Conservation (phyloP, 2,329 filamentous ascomycete genomes). For the Colletotrichum paranaense region DNA sequence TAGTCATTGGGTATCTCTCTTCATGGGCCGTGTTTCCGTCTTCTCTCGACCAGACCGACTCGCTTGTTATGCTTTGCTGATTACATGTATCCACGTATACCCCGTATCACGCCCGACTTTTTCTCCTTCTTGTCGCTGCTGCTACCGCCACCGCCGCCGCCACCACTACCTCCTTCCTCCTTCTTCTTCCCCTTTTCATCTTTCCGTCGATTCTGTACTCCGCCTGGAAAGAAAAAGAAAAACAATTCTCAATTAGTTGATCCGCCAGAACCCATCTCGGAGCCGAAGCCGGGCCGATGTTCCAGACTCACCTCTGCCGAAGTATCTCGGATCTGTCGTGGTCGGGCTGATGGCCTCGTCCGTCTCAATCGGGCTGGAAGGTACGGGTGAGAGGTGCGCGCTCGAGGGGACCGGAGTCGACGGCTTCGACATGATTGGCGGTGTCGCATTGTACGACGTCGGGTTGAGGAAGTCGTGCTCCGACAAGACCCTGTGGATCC, state of each 20-base stretch:
- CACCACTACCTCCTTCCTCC: conserved; percentile 46
- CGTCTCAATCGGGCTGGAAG: conserved; percentile 44
- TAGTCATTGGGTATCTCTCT: background rate
- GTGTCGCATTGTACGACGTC: conserved; percentile 55
- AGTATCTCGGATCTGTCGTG: conserved; percentile 52
- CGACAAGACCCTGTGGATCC: conserved; percentile 53
- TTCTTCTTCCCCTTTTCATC: conserved; percentile 61
- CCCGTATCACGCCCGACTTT: conserved; percentile 53
- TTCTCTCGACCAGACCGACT: background rate
- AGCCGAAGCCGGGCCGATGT: conserved; percentile 16
- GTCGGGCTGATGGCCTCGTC: conserved; percentile 44
- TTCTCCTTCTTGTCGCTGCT: conserved; percentile 48
- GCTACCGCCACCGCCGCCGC: too few species aligned
- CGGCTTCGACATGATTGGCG: conserved; percentile 51
- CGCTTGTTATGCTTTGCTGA: background rate
- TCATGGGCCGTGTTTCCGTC: background rate
- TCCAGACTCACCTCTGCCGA: conserved; percentile 56
- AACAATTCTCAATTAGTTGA: conserved; percentile 14
- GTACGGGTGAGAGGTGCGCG: conserved; percentile 51
- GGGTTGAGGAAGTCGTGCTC: conserved; percentile 56
- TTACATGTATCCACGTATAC: conserved; percentile 52
- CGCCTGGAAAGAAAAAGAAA: conserved; percentile 46
- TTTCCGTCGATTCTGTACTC: conserved; percentile 60
- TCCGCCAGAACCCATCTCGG: conserved; percentile 45
- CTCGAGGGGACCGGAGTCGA: conserved; percentile 42